Conservation (phyloP, 306 rosid species). For the Cyamopsis tetragonoloba region DNA sequence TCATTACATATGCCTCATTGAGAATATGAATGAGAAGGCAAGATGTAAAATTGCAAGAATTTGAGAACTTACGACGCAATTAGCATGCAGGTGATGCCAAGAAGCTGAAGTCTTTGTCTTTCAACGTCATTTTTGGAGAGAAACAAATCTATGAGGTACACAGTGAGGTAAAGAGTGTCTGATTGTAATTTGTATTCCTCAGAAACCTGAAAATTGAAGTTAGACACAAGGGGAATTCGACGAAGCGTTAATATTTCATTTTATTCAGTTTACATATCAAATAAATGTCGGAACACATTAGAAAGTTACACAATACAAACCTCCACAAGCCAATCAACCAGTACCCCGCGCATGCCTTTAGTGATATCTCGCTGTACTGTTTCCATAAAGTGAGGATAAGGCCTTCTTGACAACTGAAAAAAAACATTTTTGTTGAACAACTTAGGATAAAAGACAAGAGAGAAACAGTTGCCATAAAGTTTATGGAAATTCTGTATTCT, state of each 20-base stretch:
- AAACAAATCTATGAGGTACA: conserved; percentile 80
- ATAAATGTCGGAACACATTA: too few species aligned
- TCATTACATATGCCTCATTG: too few species aligned
- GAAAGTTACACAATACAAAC: conserved; percentile 54
- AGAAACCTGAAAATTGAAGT: conserved; percentile 56
- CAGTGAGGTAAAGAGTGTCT: conserved; percentile 80
- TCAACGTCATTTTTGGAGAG: conserved; percentile 67
- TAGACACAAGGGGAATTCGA: too few species aligned
- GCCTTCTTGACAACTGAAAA: conserved; percentile 73
- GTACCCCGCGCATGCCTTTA: conserved; percentile 79
- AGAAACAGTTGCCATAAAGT: conserved; percentile 13
- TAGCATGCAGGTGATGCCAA: conserved; percentile 95
- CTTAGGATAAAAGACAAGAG: background rate
- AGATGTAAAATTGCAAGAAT: conserved; percentile 1
- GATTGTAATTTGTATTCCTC: conserved; percentile 77
- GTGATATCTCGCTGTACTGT: conserved; percentile 71
- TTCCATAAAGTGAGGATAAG: conserved; percentile 59
- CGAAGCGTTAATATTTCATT: too few species aligned
- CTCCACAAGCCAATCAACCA: conserved; percentile 99
- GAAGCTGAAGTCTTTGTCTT: conserved; percentile 76
- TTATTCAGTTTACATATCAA: too few species aligned
- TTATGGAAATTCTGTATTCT: background rate
- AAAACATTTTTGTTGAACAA: conserved; percentile 6
- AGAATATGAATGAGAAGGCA: background rate
- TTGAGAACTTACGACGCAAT: conserved; percentile 83